Base-by-base conservation (phyloP, 2,329 filamentous ascomycete species). In the Diaporthe batatas region DNA sequence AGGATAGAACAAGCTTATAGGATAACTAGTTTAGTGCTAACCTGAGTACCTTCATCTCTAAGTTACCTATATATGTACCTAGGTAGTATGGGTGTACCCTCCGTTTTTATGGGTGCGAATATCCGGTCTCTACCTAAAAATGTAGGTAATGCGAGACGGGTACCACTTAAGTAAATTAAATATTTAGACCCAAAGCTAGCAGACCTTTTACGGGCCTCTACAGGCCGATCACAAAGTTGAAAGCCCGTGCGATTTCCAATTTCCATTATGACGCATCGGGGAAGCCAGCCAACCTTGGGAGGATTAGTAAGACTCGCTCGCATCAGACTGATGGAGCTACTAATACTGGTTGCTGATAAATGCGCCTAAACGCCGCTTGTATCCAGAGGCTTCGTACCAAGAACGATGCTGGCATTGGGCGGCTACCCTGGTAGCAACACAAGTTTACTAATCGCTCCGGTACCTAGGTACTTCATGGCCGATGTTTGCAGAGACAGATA, bases 191-290 rank as follows among this genome's bases (percentile, higher is more conserved):
- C 32, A 8, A 14, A 62, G 23, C n/a, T n/a, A 16, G 58, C 58
- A 34, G 23, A 32, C 42, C 49, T 64, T 64, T 42, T 34, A 34
- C 42, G 11, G 16, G n/a, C 11, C 21, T 59, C 57, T 18, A 59
- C 57, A 47, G 16, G 58, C 59, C 59, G 42, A 47, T 18, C 29
- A 29, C 42, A 65, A n/a, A n/a, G n/a, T n/a, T n/a, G n/a, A n/a
- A 65, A 65, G 42, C 36, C 54, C 70, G n/a, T n/a, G n/a, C n/a
- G 44, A 72, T 72, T 72, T 68, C 34, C 68, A 72, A 72, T 57
- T 64, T 42, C 34, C 64, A 69, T 42, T 55, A 69, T 69, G 71
- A 72, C 71, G 44, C 70, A 69, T 69, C 54, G 16, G 25, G n/a
- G 7, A 49, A 34, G 29, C 25, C 42, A 39, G n/a, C 70, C 70